These are phyloP conservation scores for Talaromyces marneffei DNA, from an alignment of 2,329 filamentous ascomycete genomes.

Conservation along the genomic window DNA sequence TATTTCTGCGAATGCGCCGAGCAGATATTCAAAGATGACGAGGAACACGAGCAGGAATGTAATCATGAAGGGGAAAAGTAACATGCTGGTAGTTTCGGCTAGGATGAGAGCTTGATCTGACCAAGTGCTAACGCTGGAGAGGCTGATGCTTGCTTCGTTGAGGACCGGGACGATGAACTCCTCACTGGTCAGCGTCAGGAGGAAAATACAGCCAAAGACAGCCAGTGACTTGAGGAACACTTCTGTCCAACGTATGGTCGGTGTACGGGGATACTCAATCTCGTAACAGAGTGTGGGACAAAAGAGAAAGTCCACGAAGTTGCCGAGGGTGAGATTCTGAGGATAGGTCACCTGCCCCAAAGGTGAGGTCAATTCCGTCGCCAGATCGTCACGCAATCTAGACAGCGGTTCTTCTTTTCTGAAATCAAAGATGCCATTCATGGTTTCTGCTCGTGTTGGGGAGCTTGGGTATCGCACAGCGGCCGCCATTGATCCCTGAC, in stretches of 20 bases:
- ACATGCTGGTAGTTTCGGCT: constrained; percentile 80
- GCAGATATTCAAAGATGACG: constrained; percentile 94
- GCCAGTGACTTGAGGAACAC: constrained; percentile 80
- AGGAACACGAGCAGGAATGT: constrained; percentile 93
- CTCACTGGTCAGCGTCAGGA: constrained; percentile 83
- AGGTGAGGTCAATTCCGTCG: constrained; percentile 83
- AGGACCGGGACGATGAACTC: constrained; percentile 94
- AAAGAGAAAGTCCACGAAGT: constrained; percentile 80
- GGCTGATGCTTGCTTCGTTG: constrained; percentile 58
- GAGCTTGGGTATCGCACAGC: constrained; percentile 70
- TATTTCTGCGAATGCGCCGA: constrained; percentile 91
- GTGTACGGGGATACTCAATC: constrained; percentile 82
- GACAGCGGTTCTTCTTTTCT: constrained; percentile 51
- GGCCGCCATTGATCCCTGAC: constrained; percentile 54
- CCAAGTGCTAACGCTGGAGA: constrained; percentile 44
- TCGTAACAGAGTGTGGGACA: constrained; percentile 98
- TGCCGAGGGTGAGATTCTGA: constrained; percentile 72
- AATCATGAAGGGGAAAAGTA: constrained; percentile 96
- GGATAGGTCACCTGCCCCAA: constrained; percentile 88
- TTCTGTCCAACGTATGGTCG: constrained; percentile 69
- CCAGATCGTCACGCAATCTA: constrained; percentile 76
- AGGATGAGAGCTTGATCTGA: constrained; percentile 72
- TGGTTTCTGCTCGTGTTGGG: constrained; percentile 28
- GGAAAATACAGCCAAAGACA: constrained; percentile 92
- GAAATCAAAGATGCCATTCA: constrained; percentile 26